Base-by-base conservation (phyloP, 2,329 filamentous ascomycete genomes). In the Emergomyces orientalis region DNA sequence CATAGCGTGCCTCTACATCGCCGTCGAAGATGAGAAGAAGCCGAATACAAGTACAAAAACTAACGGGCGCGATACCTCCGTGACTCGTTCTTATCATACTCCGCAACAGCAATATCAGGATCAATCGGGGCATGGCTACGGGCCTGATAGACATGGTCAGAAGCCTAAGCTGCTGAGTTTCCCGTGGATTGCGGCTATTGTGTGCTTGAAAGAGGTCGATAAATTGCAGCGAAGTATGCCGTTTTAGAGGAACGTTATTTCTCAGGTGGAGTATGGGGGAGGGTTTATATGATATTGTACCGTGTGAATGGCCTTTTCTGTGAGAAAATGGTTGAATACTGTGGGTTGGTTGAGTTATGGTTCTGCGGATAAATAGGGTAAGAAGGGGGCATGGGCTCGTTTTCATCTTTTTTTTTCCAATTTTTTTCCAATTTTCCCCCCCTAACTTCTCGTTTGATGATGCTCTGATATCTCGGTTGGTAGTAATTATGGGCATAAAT, bases 161-260 rank as follows among this genome's bases (percentile, higher is more conserved):
- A 56, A 62, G 43, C 61, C 60, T 4, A 65, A 67, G 60, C 55
- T 71, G 13, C 52, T 64, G 8, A 71, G 69, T 51, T 71, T 68
- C 60, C 64, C 59, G 7, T 71, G 69, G 69, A 66, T 71, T 47
- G 68, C 69, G 27, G 69, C 68, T 2, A 65, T 69, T 62, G 63
- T 63, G 30, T 71, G 69, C 61, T 55, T 70, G 39, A 63, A 66
- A 27, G 69, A 71, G 43, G 66, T 71, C 47, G 65, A 70, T 41
- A 67, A 63, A 52, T 65, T 69, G 27, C 69, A 68, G 45, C 63
- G 61, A 61, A 62, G 39, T 54, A 25, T 62, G 34, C 64, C 60
- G 14, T 60, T 64, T 47, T 52, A 60, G 32, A 30, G 14, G 30
- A 32, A 17, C 13, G 3, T 27, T 30, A 37, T 19, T 22, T 22